These are phyloP conservation scores for Schwanniomyces polymorphus DNA, from an alignment of 805 yeast species.

Conservation along the genomic window DNA sequence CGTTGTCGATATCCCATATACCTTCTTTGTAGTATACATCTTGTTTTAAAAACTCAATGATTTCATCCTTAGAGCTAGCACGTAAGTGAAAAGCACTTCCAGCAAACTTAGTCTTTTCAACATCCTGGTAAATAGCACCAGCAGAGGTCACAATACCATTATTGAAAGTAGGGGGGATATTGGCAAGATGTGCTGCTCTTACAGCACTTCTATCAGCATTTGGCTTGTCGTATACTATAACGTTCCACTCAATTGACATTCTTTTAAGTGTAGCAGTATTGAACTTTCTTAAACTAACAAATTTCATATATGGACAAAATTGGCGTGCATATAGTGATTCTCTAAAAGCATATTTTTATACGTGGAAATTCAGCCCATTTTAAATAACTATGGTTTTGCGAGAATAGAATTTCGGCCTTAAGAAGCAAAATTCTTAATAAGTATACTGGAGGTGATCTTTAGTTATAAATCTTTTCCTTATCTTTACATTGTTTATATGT, in stretches of 20 bases:
- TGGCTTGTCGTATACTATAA: conserved; percentile 68
- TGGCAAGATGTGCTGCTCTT: conserved; percentile 49
- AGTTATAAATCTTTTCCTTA: too few relatives aligned
- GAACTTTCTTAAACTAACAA: background rate
- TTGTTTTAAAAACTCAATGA: conserved; percentile 57
- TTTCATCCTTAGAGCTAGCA: conserved; percentile 67
- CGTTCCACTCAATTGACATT: conserved; percentile 58
- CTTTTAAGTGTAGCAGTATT: background rate
- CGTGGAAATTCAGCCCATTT: too few relatives aligned
- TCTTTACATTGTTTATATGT: too few relatives aligned
- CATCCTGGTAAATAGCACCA: conserved; percentile 45
- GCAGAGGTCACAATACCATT: conserved; percentile 40
- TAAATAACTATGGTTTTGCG: too few relatives aligned
- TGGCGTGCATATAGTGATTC: background rate
- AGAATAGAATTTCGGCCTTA: too few relatives aligned
- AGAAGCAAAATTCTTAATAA: too few relatives aligned
- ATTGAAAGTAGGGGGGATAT: conserved; percentile 30
- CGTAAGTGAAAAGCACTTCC: conserved; percentile 66
- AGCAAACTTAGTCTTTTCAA: conserved; percentile 51
- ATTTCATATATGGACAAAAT: background rate
- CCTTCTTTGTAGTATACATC: conserved; percentile 67
- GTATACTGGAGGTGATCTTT: too few relatives aligned
- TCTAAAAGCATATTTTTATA: background rate
- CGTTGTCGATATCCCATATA: conserved; percentile 73
- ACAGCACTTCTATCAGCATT: conserved; percentile 53